Base-by-base conservation (phyloP, 169 alveolate species). In the Cryptosporidium ryanae region DNA sequence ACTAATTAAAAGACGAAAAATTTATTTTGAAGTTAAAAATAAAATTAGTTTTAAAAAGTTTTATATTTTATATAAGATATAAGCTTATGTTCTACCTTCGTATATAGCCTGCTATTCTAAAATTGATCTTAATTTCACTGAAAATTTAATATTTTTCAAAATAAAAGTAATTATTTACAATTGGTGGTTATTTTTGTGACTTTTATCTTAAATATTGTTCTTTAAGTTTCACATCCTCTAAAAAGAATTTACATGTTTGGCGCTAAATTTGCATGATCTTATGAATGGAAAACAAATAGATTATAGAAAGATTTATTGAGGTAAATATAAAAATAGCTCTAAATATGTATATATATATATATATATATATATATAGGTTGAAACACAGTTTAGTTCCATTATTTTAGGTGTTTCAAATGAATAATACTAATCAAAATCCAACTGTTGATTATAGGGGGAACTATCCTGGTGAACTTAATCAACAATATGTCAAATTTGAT, bases 221-320 rank as follows among this genome's bases (percentile, higher is more conserved):
- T 59, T 59, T 29, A 10, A 13, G 29, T 34, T 59, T 15, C 29
- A 6, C 29, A 15, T 15, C 1, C 66, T 59, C 5, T 59, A 59
- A 21, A 29, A 21, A 59, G 6, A 17, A 59, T 34, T 18, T 29
- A 32, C 71, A 17, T 3, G 52, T 13, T 68, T 68, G 34, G 50
- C 83, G 83, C 83, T 49, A 55, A 25, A 49, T 21, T 64, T 50
- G 66, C 83, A 50, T 68, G 83, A 68, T 68, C 83, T 68, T 68
- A 29, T 50, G 34, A 18, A 49, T n/a, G 25, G 55, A 66, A n/a
- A 10, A 12, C 29, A 68, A 48, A 25, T 48, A 66, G 21, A 3
- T 48, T 32, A 31, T 1, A 44, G 18, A 52, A 68, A 12, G n/a
- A 50, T n/a, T 68, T 7, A 44, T 46, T 50, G 23, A 34, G 2